Evolutionary conservation across 495 filamentous ascomycete species (phyloP), one percentile per base, ranked within the genome.

Genomic region (Gamarada debralockiae): DNA sequence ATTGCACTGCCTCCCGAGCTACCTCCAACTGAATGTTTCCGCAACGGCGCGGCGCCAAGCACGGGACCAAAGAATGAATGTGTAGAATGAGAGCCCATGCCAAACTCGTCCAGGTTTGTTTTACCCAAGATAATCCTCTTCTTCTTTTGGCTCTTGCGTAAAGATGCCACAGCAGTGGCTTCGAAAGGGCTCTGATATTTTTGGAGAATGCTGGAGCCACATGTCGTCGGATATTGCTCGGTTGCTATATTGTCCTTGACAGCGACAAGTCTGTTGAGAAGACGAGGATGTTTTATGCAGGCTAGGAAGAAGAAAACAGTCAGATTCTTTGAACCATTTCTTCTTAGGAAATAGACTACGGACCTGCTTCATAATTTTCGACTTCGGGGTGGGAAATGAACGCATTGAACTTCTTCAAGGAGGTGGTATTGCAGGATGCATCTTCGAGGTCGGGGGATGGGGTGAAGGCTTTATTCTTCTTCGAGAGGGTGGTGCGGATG

Each of bases 61-160:
- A 93, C 87, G 18, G 80, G 60, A 3, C 88, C 92, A 63, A 86
- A 86, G 48, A 67, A 65, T 17, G 92, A 95, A 63, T 91, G 69
- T 2, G 75, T 78, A 14, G 89, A 90, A 70, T 97, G 87, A 10
- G 90, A 95, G 33, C 93, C 93, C 93, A 98, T 98, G 18, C 93
- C 93, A 69, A 97, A 98, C 65, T 97, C 93, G 73, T 98, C 93
- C 60, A 98, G 75, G 67, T 95, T 96, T 0, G 90, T 90, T 66
- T 96, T 97, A 7, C 86, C 86, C 14, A 80, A 74, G 3, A 95
- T 65, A n/a, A 40, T 2, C n/a, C 17, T 17, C 5, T 10, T 10
- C 4, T 29, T 29, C 27, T 29, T 29, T 5, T 4, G 27, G 27
- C 10, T 29, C 5, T 29, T 29, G 5, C 27, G 4, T 29, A 29